Conservation (phyloP, 352 stramenopile species). For the Globisporangium perplexum region DNA sequence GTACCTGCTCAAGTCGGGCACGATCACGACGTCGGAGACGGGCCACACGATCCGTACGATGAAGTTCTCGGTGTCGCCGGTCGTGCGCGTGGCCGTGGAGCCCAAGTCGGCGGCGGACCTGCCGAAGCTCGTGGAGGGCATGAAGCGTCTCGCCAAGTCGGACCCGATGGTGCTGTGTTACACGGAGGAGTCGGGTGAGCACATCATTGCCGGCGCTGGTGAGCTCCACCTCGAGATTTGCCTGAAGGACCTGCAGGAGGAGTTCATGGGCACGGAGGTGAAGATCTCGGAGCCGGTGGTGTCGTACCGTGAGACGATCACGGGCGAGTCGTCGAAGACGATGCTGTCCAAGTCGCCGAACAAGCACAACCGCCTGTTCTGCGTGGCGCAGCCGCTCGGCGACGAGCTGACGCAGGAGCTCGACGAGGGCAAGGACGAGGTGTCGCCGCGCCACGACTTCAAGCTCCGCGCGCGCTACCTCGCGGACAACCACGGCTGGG, state of each 20-base stretch:
- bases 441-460: slow-evolving; percentile 89
- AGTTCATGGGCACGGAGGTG: slow-evolving; percentile 98
- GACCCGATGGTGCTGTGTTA: slow-evolving; percentile 99
- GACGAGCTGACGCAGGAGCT: slow-evolving; percentile 96
- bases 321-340: slow-evolving; percentile 92
- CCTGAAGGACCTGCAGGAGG: slow-evolving; percentile 99
- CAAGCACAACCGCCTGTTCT: slow-evolving; percentile 99
- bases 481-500: slow-evolving; percentile 97
- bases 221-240: slow-evolving; percentile 99
- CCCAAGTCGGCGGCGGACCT: slow-evolving; percentile 98
- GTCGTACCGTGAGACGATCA: slow-evolving; percentile 99
- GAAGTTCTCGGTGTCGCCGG: slow-evolving; percentile 99
- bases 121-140: slow-evolving; percentile 99
- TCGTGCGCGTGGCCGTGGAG: slow-evolving; percentile 99
- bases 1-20: slow-evolving; percentile 99
- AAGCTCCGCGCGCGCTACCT: slow-evolving; percentile 97
- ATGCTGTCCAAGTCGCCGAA: slow-evolving; percentile 99
- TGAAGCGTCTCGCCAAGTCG: slow-evolving; percentile 99
- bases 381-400: slow-evolving; percentile 87
- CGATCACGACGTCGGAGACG: slow-evolving; percentile 97
- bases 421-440: slow-evolving; percentile 94
- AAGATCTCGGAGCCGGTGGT: slow-evolving; percentile 99
- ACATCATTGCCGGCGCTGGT: slow-evolving; percentile 99
- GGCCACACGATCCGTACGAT: slow-evolving; percentile 99
- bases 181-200: slow-evolving; percentile 99